Base-by-base conservation (phyloP, 176 grass and related monocot species). In the Dactylis glomerata region DNA sequence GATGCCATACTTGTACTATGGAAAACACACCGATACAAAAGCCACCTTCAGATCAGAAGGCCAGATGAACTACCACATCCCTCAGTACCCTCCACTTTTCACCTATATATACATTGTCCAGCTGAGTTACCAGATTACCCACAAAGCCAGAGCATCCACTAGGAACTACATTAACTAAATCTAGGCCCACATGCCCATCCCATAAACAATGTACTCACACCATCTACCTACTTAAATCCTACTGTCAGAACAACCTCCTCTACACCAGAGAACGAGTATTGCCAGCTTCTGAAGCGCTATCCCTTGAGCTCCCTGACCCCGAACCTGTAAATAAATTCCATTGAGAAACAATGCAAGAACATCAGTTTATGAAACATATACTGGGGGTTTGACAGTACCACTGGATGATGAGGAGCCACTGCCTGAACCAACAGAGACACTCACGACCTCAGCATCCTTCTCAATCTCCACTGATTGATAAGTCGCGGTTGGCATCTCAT, bases 391-490 rank as follows among this genome's bases (percentile, higher is more conserved):
- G 20, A 72, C 71, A 72, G 68, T 97, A 97, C 90, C 92, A 82
- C 90, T 97, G 6, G 92, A 87, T 10, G 85, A 93, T 11, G 92
- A 97, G 16, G 94, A 94, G 47, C 87, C 92, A 24, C 86, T 91
- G 55, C 86, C 87, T 0, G 92, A 97, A 57, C 76, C 88, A 81
- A 86, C 84, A 38, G 92, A 93, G 52, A 79, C 88, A 82, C 90
- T 92, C 3, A 36, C 80, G n/a, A 32, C 92, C 26, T 83, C 81
- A n/a, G 84, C 44, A 27, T 87, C 91, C 86, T 92, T 99, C 52
- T 96, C 75, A 1, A 99, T 99, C 84, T 92, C 96, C 58, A 94
- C 77, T 9, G 91, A 86, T 26, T 91, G 93, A 78, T 96, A 96
- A 80, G 91, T 91, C 22, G n/a, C n/a, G n/a, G 81, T 33, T 33